phyloP scores from a whole-genome alignment of 2,329 filamentous ascomycete species.

The Coniochaeta hoffmannii region DNA sequence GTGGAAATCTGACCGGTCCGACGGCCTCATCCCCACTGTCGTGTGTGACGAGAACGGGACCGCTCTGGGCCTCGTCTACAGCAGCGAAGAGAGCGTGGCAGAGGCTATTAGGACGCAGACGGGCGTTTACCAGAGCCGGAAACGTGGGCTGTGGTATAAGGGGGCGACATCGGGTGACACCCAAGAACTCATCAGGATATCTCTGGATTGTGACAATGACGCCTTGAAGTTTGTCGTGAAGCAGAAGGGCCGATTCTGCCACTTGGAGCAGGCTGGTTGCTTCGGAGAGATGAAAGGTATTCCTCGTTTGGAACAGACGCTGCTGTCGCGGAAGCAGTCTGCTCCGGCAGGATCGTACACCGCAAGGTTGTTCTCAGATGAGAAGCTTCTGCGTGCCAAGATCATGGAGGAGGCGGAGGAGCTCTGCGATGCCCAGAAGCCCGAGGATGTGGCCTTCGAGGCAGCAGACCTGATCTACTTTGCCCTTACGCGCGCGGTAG shows the following conservation, averaged over 20 bases:
- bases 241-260: conserved; percentile 90
- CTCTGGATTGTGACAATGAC: conserved; percentile 88
- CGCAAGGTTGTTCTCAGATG: conserved; percentile 82
- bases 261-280: conserved; percentile 85
- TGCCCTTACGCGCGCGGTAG: conserved; percentile 80
- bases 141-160: conserved; percentile 94
- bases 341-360: conserved; percentile 92
- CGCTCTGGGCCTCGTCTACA: conserved; percentile 87
- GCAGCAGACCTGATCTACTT: conserved; percentile 96
- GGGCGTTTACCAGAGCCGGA: conserved; percentile 93
- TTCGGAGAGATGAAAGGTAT: conserved; percentile 82
- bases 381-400: conserved; percentile 84
- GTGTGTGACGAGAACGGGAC: conserved; percentile 84
- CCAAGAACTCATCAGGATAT: conserved; percentile 78
- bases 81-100: conserved; percentile 80
- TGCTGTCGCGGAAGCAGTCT: conserved; percentile 71
- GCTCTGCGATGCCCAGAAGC: conserved; percentile 76
- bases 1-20: conserved; percentile 73
- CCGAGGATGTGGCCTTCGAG: conserved; percentile 84
- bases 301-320: conserved; percentile 77
- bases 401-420: conserved; percentile 98
- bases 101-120: conserved; percentile 72
- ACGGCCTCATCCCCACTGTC: conserved; percentile 80
- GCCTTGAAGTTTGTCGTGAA: conserved; percentile 83
- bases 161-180: conserved; percentile 90